These are phyloP conservation scores for Dinochytrium kinnereticum DNA, from an alignment of 371 early-diverging fungal genomes.

Conservation along the genomic window DNA sequence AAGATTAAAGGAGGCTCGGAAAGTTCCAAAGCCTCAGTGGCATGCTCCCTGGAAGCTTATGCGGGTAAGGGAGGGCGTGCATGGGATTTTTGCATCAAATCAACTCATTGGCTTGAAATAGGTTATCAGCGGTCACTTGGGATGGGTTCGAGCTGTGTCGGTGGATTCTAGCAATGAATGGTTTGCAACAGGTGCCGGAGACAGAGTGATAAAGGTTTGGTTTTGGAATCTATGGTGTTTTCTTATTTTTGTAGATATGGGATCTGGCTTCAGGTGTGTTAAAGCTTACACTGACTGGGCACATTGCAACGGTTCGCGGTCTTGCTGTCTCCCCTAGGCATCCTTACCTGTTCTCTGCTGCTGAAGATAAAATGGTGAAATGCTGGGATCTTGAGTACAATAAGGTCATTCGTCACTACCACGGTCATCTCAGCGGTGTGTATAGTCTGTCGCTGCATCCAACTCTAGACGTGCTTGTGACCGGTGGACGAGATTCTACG, in stretches of 20 bases:
- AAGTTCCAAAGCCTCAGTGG: constrained; percentile 79
- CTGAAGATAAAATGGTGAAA: constrained; percentile 97
- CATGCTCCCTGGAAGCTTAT: constrained; percentile 99
- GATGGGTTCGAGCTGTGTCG: constrained; percentile 93
- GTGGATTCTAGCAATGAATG: constrained; percentile 95
- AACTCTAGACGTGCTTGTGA: constrained; percentile 90
- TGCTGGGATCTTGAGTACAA: constrained; percentile 98
- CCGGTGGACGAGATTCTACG: constrained; percentile 93
- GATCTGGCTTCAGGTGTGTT: constrained; percentile 96
- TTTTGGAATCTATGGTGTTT: background rate
- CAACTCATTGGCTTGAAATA: constrained; percentile 17
- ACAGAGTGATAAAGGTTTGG: constrained; percentile 91
- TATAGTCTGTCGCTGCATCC: constrained; percentile 92
- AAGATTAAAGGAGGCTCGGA: constrained; percentile 51
- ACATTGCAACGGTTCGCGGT: constrained; percentile 94
- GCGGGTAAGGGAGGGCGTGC: constrained; percentile 59
- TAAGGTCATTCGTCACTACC: constrained; percentile 97
- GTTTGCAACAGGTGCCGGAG: constrained; percentile 97
- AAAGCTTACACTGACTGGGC: constrained; percentile 94
- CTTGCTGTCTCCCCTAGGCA: constrained; percentile 91
- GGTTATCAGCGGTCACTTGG: constrained; percentile 95
- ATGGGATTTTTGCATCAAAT: background rate
- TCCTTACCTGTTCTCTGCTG: constrained; percentile 94
- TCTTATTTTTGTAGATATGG: constrained; percentile 75
- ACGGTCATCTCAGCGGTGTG: constrained; percentile 94